Base-by-base conservation (phyloP, 345 rosid genomes). In the Erodium maritimum region DNA sequence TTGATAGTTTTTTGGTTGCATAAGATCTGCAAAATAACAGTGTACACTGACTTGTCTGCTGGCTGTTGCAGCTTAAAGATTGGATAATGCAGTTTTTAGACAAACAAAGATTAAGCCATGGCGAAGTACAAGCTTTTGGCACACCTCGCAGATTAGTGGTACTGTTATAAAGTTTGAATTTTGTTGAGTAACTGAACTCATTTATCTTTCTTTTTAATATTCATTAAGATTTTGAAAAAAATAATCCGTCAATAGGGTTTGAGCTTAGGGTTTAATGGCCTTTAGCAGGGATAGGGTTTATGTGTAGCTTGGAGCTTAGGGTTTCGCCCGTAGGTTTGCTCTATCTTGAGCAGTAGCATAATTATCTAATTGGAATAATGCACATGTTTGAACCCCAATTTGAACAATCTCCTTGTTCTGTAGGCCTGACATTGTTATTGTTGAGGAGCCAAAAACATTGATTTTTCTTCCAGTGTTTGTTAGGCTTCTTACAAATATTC, bases 111-210 rank as follows among this genome's bases (percentile, higher is more conserved):
- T 63, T 91, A 74, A 58, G 69, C 65, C 90, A 88, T 63, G 85
- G 90, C 52, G 72, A 71, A 62, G 80, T 88, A 55, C 78, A 81
- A 71, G 85, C 83, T 24, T 86, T 77, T 79, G 93, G 86, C 61
- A 88, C 98, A 61, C 95, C 98, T 68, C 90, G 98, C 64, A 80
- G 98, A 77, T 73, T 91, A 71, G 95, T 91, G 96, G 98, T 91
- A 88, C 42, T 25, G 48, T 65, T 56, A 45, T 62, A 21, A 55
- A 33, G 62, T 58, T 56, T 65, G 50, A 56, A 23, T 54, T 65
- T 66, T 61, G 53, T 66, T 62, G 58, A 57, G 14, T 42, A 16
- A 29, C 9, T 42, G 48, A 42, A 42, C 17, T 3, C 0, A 42
- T 12, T 42, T 10, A 42, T 42, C 12, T 42, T 42, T 29, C 9